Conservation (phyloP, 441 rosid genomes). For the Populus hybrid region DNA sequence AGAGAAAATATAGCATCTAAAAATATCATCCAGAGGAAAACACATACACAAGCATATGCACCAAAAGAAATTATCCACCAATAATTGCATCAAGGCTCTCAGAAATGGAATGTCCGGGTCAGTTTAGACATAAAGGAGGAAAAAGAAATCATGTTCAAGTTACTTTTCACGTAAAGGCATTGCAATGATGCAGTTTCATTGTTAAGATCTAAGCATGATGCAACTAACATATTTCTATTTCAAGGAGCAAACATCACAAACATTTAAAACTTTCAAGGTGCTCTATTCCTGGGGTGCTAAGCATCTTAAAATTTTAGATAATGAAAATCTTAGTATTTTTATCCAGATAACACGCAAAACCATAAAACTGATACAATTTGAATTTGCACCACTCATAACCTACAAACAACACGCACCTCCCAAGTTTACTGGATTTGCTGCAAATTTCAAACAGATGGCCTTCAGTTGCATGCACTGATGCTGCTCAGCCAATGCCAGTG, state of each 20-base stretch:
- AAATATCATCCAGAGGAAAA: not conserved
- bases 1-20: not conserved
- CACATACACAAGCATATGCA: not conserved
- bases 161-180: not conserved
- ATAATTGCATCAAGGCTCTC: not conserved
- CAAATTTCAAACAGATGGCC: slow-evolving; percentile 74
- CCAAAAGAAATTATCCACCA: not conserved
- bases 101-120: not conserved
- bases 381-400: slow-evolving; percentile 29
- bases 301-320: slow-evolving; percentile 18
- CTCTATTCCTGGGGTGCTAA: not conserved
- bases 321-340: slow-evolving; percentile 16
- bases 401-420: slow-evolving; percentile 61
- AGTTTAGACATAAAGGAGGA: not conserved
- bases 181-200: not conserved
- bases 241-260: not conserved
- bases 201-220: not conserved
- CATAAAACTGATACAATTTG: slow-evolving; percentile 28
- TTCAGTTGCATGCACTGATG: slow-evolving; percentile 77
- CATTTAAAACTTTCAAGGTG: not conserved
- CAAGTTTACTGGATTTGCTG: slow-evolving; percentile 69
- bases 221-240: not conserved
- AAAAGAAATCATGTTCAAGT: not conserved
- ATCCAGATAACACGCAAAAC: slow-evolving; percentile 13
- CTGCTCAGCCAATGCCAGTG: slow-evolving; percentile 93